Base-by-base conservation (phyloP, 2,329 filamentous ascomycete species). In the Botrytis cinerea region DNA sequence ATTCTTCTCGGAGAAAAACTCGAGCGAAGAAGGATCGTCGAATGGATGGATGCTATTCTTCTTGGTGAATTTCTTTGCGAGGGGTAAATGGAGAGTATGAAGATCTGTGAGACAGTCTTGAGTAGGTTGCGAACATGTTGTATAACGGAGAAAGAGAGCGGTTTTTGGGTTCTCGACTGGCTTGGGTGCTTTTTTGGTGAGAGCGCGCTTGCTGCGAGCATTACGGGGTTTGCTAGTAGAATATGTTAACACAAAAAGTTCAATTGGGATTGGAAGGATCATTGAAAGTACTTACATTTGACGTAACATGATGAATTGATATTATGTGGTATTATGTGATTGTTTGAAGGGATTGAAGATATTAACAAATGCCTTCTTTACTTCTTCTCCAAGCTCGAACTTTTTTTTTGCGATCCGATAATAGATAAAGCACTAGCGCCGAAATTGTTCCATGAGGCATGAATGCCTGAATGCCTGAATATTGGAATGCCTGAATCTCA, bases 1-100 rank as follows among this genome's bases (percentile, higher is more conserved):
- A 84, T 99, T 99, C 86, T 98, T 99, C 81, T 95, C 91, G 76
- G 92, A 92, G 86, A 99, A 95, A 86, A 99, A 99, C 84, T 98
- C 94, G 77, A 98, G 88, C 71, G 92, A 95, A 43, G 91, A 87
- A 76, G 92, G 85, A 82, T 97, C 94, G 83, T 98, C 95, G 83
- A 99, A 99, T 2, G 96, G 96, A 83, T 96, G 94, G 79, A 97
- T 92, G 78, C 90, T 87, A 84, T 99, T 99, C 86, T 98, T 98
- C 88, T 98, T 99, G 84, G 90, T 93, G 85, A 99, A 97, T 78
- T 95, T 94, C 83, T 97, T 92, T 76, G 91, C 91, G 75, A 95
- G 87, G 3, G 95, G 94, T 80, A 92, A 91, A 79, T 95, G 95
- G 80, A 99, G 87, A 67, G 93, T 89, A 83, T 94, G 89, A 73